Conservation (phyloP, 1,284 basidiomycete genomes). For the Cryptococcus hybrid region DNA sequence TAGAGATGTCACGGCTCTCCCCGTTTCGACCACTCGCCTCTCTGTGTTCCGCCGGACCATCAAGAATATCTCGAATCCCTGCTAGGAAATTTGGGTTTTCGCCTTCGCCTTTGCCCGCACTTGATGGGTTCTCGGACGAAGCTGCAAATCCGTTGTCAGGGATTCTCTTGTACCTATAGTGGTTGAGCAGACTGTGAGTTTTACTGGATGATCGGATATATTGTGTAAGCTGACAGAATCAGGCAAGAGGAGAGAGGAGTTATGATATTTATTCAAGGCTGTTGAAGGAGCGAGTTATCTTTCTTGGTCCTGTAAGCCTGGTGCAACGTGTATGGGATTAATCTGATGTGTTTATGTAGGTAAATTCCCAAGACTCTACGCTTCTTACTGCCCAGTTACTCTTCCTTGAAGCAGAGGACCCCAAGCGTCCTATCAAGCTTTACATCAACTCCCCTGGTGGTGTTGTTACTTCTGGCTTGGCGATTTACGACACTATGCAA, state of each 20-base stretch:
- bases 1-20: conserved; percentile 6
- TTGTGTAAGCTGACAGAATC: conserved; percentile 3
- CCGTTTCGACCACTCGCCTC: conserved; percentile 3
- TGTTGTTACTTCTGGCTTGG: conserved; percentile 86
- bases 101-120: neutral
- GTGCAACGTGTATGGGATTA: neutral
- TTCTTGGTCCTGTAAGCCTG: conserved; percentile 77
- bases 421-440: conserved; percentile 84
- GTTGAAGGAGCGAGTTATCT: conserved; percentile 85
- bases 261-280: conserved; percentile 94
- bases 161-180: conserved; percentile 76
- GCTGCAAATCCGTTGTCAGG: conserved; percentile 30
- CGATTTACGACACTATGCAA: conserved; percentile 88
- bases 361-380: conserved; percentile 55
- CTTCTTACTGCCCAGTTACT: conserved; percentile 84
- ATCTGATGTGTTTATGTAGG: neutral
- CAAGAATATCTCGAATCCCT: conserved; percentile 7
- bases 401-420: conserved; percentile 90
- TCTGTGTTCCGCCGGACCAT: conserved; percentile 19
- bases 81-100: conserved; percentile 8
- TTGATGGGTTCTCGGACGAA: conserved; percentile 7
- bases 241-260: conserved; percentile 88
- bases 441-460: conserved; percentile 96
- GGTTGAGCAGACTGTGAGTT: conserved; percentile 80
- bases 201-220: neutral